A percentile compares a stretch with the other conserved stretches of the same genome.
Evolutionary conservation across 2,329 filamentous ascomycete genomes (phyloP).

Genomic region (Colletotrichum scovillei): DNA sequence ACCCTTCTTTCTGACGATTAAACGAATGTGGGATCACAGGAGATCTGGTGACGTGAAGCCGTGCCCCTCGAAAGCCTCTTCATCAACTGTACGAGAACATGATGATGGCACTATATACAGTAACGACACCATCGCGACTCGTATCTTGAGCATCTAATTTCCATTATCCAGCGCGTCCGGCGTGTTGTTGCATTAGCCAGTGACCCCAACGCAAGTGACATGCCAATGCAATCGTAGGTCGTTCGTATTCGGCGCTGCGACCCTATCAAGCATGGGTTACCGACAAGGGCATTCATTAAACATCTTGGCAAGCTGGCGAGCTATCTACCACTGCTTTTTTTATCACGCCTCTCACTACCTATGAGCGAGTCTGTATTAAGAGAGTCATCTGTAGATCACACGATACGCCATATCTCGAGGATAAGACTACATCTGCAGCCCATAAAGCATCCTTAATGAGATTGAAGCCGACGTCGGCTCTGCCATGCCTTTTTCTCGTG

Average conservation of each 20-base stretch:
- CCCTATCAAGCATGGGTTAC: conserved; percentile 10
- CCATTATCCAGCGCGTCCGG: neutral
- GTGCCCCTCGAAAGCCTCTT: neutral
- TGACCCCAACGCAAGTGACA: neutral
- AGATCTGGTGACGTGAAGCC: neutral
- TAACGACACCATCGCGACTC: neutral
- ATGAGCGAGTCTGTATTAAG: too few relatives aligned
- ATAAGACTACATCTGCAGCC: neutral
- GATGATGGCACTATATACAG: neutral
- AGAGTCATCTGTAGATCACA: neutral
- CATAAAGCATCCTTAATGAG: neutral
- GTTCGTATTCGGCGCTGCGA: conserved; percentile 26
- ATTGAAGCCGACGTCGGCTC: neutral
- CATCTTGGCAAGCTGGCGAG: neutral
- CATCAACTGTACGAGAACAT: neutral
- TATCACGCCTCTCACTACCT: too few relatives aligned
- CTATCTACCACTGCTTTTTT: neutral
- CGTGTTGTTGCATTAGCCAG: conserved; percentile 5
- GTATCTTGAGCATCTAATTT: neutral
- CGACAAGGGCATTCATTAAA: conserved; percentile 6
- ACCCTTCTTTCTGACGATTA: neutral
- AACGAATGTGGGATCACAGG: neutral
- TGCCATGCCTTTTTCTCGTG: conserved; percentile 5
- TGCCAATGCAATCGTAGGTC: neutral
- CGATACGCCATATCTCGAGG: neutral